Conservation (phyloP, 2,329 filamentous ascomycete genomes). For the Colletotrichum sansevieriae region DNA sequence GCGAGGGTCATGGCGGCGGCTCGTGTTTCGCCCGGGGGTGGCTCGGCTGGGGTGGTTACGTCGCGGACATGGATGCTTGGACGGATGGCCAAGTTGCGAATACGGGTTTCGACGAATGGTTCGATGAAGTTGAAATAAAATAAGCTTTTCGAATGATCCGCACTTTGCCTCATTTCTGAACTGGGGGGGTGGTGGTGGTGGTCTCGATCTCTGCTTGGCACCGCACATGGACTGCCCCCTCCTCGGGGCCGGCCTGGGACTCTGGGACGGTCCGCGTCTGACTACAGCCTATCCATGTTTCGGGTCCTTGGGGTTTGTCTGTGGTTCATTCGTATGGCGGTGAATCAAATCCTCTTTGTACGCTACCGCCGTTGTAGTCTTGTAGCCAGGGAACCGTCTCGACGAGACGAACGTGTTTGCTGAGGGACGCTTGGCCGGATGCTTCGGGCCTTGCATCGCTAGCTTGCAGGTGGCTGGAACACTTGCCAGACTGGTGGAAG, state of each 20-base stretch:
- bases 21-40: slow-evolving; percentile 23
- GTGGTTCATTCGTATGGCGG: neutral
- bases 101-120: slow-evolving; percentile 8
- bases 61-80: neutral
- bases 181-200: neutral
- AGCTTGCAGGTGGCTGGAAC: neutral
- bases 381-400: neutral
- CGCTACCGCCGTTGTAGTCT: neutral
- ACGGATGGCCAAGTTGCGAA: neutral
- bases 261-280: slow-evolving; percentile 14
- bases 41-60: slow-evolving; percentile 12
- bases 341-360: neutral
- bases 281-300: slow-evolving; percentile 5
- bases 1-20: slow-evolving; percentile 23
- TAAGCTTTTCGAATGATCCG: slow-evolving; percentile 27
- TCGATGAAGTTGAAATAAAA: slow-evolving; percentile 18
- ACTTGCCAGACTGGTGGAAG: neutral
- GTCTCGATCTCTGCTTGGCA: slow-evolving; percentile 14
- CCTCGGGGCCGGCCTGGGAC: slow-evolving; percentile 8
- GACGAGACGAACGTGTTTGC: slow-evolving; percentile 15
- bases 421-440: slow-evolving; percentile 3
- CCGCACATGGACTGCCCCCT: neutral
- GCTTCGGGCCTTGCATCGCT: neutral
- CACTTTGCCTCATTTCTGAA: slow-evolving; percentile 13
- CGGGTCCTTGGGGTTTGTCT: neutral